Conservation (phyloP, 2,329 filamentous ascomycete genomes). For the Pezicula rhizophila region DNA sequence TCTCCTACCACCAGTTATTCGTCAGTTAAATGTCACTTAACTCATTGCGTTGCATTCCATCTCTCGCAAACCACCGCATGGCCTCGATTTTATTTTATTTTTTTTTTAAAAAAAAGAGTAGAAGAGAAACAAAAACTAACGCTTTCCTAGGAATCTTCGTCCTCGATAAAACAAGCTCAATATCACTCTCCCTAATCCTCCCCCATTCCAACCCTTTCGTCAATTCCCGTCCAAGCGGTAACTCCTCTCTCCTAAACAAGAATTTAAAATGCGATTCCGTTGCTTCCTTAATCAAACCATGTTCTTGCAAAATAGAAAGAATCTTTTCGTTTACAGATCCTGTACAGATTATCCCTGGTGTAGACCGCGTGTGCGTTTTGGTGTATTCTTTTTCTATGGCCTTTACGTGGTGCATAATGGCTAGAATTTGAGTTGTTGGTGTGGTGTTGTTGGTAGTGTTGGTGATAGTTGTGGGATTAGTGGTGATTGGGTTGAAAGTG, state of each 20-base stretch:
- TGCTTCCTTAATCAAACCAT: slow-evolving; percentile 19
- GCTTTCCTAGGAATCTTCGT: slow-evolving; percentile 43
- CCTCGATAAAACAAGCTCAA: slow-evolving; percentile 46
- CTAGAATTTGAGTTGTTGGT: slow-evolving; percentile 30
- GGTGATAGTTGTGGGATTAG: slow-evolving; percentile 4
- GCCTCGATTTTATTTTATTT: too few relatives aligned
- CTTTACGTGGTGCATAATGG: slow-evolving; percentile 26
- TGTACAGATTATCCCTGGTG: slow-evolving; percentile 33
- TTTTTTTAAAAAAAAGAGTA: too few relatives aligned
- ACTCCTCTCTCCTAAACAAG: slow-evolving; percentile 42
- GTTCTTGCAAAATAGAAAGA: slow-evolving; percentile 24
- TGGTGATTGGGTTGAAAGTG: slow-evolving; percentile 7
- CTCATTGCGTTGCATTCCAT: too few relatives aligned
- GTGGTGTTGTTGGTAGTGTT: slow-evolving; percentile 4
- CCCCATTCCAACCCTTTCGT: slow-evolving; percentile 51
- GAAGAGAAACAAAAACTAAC: neutral
- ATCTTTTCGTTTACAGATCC: slow-evolving; percentile 36
- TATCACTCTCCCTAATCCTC: slow-evolving; percentile 43
- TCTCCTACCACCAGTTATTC: slow-evolving; percentile 24
- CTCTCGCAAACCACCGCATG: too few relatives aligned
- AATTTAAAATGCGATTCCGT: slow-evolving; percentile 45
- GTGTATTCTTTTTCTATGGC: slow-evolving; percentile 20
- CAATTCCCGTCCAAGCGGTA: slow-evolving; percentile 35
- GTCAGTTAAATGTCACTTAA: neutral
- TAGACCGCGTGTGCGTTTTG: slow-evolving; percentile 8